Conservation (phyloP, 306 rosid genomes). For the Alnus glutinosa region DNA sequence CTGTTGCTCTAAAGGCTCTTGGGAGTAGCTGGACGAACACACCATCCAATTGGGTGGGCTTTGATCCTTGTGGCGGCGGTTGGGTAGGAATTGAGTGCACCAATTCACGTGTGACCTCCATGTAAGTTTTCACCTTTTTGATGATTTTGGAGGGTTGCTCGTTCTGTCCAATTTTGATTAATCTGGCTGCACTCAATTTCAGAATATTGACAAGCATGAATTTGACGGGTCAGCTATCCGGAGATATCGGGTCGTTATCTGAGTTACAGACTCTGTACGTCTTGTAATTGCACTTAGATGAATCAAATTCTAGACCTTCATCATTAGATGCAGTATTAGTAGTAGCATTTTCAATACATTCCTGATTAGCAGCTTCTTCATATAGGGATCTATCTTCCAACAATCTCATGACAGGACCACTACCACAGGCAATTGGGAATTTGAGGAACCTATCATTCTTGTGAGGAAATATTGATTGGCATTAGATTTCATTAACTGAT, state of each 20-base stretch:
- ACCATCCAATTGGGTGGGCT: slow-evolving; percentile 39
- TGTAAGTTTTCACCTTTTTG: slow-evolving; percentile 22
- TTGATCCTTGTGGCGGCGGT: slow-evolving; percentile 39
- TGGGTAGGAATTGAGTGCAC: slow-evolving; percentile 50
- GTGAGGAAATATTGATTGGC: neutral
- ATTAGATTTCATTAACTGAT: neutral
- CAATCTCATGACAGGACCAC: neutral
- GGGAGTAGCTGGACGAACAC: slow-evolving; percentile 19
- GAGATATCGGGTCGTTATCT: neutral
- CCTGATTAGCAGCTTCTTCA: neutral
- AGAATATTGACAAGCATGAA: neutral
- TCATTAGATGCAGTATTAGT: neutral
- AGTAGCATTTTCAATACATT: neutral
- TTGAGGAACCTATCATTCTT: neutral
- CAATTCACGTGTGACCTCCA: slow-evolving; percentile 28
- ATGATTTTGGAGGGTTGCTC: neutral
- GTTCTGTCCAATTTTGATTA: neutral
- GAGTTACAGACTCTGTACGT: neutral
- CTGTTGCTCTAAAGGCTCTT: slow-evolving; percentile 19
- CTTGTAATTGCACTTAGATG: neutral
- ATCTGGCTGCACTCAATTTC: neutral
- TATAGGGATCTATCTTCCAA: slow-evolving; percentile 1
- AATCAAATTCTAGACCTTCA: neutral
- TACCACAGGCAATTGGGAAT: neutral
- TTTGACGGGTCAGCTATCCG: neutral